phyloP scores from a whole-genome alignment of 768 basidiomycete species.

The Tulasnella sp. region DNA sequence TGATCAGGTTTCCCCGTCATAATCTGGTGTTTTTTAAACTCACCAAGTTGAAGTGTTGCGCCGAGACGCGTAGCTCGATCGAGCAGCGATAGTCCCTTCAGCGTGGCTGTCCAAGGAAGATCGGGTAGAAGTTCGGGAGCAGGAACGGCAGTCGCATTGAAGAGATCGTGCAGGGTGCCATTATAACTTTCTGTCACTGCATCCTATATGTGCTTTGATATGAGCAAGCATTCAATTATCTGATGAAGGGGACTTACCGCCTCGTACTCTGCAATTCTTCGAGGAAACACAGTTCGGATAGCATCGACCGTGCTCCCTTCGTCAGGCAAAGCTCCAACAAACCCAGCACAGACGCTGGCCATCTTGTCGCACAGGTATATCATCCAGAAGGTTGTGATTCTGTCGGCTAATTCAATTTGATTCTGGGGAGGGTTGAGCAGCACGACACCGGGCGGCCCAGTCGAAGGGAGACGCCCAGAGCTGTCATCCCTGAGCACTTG shows the following conservation, averaged over 20 bases:
- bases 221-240: not conserved
- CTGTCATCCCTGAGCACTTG: not conserved
- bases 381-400: constrained; percentile 10
- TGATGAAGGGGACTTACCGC: not conserved
- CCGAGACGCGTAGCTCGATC: not conserved
- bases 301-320: not conserved
- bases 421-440: not conserved
- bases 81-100: not conserved
- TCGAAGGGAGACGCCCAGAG: not conserved
- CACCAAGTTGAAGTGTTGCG: not conserved
- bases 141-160: not conserved
- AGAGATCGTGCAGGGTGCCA: not conserved
- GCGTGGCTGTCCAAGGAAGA: not conserved
- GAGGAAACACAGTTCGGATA: constrained; percentile 2
- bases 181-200: not conserved
- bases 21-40: not conserved
- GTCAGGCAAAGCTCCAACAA: not conserved
- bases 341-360: not conserved
- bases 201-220: not conserved
- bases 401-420: constrained; percentile 2
- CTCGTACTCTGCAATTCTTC: constrained; percentile 3
- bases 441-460: not conserved
- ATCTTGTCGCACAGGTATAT: constrained; percentile 10
- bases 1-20: no score
- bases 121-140: not conserved